phyloP scores from a whole-genome alignment of 2,329 filamentous ascomycete species.

The Furcasterigmium furcatum region DNA sequence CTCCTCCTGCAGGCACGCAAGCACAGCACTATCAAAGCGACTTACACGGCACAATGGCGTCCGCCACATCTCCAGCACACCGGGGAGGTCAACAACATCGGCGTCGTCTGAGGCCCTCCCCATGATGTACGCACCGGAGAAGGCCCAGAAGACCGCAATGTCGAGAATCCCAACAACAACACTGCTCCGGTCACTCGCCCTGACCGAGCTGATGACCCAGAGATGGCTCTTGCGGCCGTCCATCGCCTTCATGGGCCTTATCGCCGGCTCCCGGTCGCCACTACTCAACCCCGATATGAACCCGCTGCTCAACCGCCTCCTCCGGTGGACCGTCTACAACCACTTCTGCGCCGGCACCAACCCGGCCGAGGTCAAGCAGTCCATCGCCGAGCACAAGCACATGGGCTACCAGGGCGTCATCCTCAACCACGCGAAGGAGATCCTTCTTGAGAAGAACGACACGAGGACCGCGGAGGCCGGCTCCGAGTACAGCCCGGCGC shows the following conservation, averaged over 20 bases:
- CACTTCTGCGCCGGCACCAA: constrained; percentile 56
- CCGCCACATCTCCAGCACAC: not conserved
- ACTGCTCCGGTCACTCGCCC: constrained; percentile 17
- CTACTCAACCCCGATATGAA: constrained; percentile 45
- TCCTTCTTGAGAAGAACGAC: constrained; percentile 34
- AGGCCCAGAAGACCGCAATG: constrained; percentile 4
- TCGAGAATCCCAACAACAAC: constrained; percentile 15
- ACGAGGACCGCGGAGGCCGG: constrained; percentile 8
- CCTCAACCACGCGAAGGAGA: constrained; percentile 48
- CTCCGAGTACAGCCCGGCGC: constrained; percentile 4
- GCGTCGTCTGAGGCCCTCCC: no score
- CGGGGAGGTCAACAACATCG: not conserved
- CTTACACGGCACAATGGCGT: not conserved
- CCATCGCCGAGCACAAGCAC: constrained; percentile 36
- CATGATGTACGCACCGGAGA: not conserved
- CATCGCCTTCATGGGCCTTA: constrained; percentile 16
- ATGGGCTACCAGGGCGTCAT: constrained; percentile 55
- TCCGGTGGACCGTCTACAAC: constrained; percentile 49
- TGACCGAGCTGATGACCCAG: constrained; percentile 23
- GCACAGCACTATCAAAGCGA: not conserved
- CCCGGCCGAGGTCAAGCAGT: constrained; percentile 38
- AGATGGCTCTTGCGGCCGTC: constrained; percentile 18
- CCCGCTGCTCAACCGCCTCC: constrained; percentile 38
- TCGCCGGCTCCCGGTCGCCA: constrained; percentile 14
- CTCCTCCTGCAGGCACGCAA: not conserved